These are phyloP conservation scores for Mucor saturninus DNA, from an alignment of 371 early-diverging fungal genomes.

Conservation along the genomic window DNA sequence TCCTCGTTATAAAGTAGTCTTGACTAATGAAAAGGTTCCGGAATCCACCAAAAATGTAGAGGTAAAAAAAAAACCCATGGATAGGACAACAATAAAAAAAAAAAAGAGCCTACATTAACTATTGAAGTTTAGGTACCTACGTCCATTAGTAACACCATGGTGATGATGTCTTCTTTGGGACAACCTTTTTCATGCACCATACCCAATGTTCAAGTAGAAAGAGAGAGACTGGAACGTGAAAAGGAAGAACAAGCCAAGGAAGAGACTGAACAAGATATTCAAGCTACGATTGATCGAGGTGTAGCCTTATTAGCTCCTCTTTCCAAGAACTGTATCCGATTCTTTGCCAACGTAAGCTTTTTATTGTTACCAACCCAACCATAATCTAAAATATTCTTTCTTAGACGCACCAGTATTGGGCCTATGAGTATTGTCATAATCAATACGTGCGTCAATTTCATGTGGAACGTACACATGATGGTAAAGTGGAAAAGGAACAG, in stretches of 20 bases:
- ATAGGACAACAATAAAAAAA: not conserved
- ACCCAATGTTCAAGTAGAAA: slow-evolving; percentile 35
- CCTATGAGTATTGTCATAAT: slow-evolving; percentile 82
- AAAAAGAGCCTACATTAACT: not conserved
- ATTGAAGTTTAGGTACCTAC: not conserved
- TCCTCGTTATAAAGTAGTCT: slow-evolving; percentile 56
- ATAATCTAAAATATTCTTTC: too few relatives aligned
- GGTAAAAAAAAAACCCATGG: not conserved
- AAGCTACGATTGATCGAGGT: slow-evolving; percentile 58
- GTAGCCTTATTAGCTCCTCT: slow-evolving; percentile 65
- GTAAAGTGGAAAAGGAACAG: slow-evolving; percentile 19
- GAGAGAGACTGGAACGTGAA: slow-evolving; percentile 21
- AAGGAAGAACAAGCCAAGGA: slow-evolving; percentile 16
- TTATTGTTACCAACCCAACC: too few relatives aligned
- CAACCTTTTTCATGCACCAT: slow-evolving; percentile 59
- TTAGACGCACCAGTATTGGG: slow-evolving; percentile 74
- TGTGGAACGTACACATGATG: slow-evolving; percentile 38
- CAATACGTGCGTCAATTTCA: slow-evolving; percentile 77
- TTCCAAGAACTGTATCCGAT: slow-evolving; percentile 55
- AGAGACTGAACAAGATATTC: slow-evolving; percentile 39
- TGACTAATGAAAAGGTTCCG: slow-evolving; percentile 46
- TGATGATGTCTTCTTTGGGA: slow-evolving; percentile 54
- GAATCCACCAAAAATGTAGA: slow-evolving; percentile 36
- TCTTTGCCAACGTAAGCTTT: slow-evolving; percentile 37
- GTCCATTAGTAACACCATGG: slow-evolving; percentile 17